Conservation (phyloP, 306 rosid species). For the Glycine tomentella region DNA sequence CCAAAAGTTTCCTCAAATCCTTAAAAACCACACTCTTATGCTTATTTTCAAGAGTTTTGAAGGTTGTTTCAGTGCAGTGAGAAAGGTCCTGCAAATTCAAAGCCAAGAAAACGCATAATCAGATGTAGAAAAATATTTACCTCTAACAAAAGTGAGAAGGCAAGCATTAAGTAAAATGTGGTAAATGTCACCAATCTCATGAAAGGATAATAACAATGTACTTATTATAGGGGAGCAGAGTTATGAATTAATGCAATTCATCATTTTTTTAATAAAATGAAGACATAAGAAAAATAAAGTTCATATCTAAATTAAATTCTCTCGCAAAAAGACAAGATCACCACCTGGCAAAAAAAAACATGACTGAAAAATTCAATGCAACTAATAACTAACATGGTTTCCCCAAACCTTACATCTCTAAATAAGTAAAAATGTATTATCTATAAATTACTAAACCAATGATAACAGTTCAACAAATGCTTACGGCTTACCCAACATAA, state of each 20-base stretch:
- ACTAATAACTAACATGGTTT: not conserved
- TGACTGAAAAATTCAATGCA: slow-evolving; percentile 8
- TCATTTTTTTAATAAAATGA: not conserved
- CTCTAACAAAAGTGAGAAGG: not conserved
- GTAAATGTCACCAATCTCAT: not conserved
- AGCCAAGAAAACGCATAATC: slow-evolving; percentile 15
- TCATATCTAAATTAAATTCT: slow-evolving; percentile 3
- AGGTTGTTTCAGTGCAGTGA: slow-evolving; percentile 65
- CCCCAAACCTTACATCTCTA: not conserved
- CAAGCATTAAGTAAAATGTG: not conserved
- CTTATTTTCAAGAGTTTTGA: slow-evolving; percentile 64
- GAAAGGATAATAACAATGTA: not conserved
- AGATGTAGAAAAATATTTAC: not conserved
- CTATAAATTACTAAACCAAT: slow-evolving; percentile 9
- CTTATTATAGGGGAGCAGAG: not conserved
- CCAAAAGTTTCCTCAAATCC: slow-evolving; percentile 81
- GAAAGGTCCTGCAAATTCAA: slow-evolving; percentile 62
- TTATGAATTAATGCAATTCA: not conserved
- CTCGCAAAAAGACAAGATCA: not conserved
- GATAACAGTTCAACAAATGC: slow-evolving; percentile 29
- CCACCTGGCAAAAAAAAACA: not conserved
- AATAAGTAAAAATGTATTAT: not conserved
- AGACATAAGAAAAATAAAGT: not conserved
- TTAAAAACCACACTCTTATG: slow-evolving; percentile 71
- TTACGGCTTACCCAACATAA: slow-evolving; percentile 90